Evolutionary conservation across 495 filamentous ascomycete species (phyloP), one percentile per base, ranked within the genome.

Genomic region (Penicillium flavigenum): DNA sequence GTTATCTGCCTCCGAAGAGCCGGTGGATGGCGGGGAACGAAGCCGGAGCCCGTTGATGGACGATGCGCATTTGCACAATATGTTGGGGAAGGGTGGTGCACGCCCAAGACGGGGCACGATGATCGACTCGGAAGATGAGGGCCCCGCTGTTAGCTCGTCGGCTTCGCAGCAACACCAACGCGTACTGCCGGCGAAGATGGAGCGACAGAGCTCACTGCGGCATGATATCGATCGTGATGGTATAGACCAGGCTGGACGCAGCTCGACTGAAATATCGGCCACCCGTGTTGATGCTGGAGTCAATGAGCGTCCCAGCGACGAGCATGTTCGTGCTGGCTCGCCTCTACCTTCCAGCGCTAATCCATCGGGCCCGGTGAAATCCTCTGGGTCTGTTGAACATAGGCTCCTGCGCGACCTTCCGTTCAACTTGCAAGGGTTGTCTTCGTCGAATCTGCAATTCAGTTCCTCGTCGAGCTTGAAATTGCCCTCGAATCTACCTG

Each of bases 401-500:
- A 78, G 83, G n/a, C 81, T 99, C 9, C 76, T 99, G 38, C 85
- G 93, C 49, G 92, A 96, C 68, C 79, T 98, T 5, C 94, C 95
- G 1, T 99, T 91, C 68, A 97, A 94, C 5, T 80, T 99, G 3
- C 95, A 98, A 69, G 95, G 95, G 5, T 77, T 98, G 19, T 94
- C 91, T 9, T 95, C 95, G 0, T 86, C 84, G 4, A 87, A 91
- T 62, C 76, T 99, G 10, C 83, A 85, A 5, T 97, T 98, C 62
- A 65, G 80, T 27, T 83, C 83, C 26, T 72, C 84, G 8, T 80
- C 82, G 12, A 82, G 79, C 16, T 70, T 93, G 51, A 86, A 88
- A 56, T 71, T 99, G 45, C 95, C 95, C 4, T 60, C 83, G 2
- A 88, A 85, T 4, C 76, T 98, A 16, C 91, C 95, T 5, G 75